phyloP scores from a whole-genome alignment of 768 basidiomycete species.

The Austroboletus festivus region DNA sequence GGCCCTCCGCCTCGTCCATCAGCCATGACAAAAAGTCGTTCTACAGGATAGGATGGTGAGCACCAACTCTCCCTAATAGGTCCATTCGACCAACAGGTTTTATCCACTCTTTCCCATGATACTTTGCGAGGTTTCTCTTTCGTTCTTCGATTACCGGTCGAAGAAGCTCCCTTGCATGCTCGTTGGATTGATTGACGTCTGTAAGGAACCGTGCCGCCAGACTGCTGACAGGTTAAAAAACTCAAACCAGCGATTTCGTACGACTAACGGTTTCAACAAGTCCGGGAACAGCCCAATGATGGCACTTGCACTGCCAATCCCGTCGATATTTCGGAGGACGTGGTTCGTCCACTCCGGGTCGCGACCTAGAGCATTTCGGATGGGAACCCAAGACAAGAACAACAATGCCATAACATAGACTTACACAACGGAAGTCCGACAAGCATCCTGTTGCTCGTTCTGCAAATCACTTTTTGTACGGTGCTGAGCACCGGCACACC shows the following conservation, averaged over 20 bases:
- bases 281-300: conserved; percentile 32
- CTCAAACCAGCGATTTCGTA: background rate
- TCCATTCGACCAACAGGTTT: no score
- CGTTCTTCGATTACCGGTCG: conserved; percentile 31
- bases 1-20: conserved; percentile 25
- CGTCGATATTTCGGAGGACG: conserved; percentile 28
- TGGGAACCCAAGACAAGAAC: background rate
- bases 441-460: conserved; percentile 44
- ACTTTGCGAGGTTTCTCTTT: background rate
- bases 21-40: conserved; percentile 36
- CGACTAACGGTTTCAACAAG: conserved; percentile 31
- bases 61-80: no score
- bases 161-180: conserved; percentile 13
- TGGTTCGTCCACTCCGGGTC: conserved; percentile 33
- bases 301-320: conserved; percentile 21
- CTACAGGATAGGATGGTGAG: conserved; percentile 11
- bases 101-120: background rate
- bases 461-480: conserved; percentile 38
- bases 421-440: conserved; percentile 47
- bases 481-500: conserved; percentile 25
- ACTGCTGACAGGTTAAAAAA: conserved; percentile 5
- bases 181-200: conserved; percentile 1
- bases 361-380: conserved; percentile 31
- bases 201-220: conserved; percentile 15
- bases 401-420: no score